Base-by-base conservation (phyloP, 768 basidiomycete species). In the Amanita fuliginea region DNA sequence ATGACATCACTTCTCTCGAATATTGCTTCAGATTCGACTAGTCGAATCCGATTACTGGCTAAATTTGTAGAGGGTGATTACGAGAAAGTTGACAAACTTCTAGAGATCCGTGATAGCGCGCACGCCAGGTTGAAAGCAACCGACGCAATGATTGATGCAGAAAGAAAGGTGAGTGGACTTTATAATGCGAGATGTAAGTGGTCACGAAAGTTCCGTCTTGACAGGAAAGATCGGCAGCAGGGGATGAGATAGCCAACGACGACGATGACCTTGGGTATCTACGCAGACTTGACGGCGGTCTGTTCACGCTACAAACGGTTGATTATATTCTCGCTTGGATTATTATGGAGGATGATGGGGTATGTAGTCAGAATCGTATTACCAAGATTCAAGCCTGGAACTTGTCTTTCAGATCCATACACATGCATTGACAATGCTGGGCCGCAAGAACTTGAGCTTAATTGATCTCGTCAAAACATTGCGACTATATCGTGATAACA, bases 281-380 rank as follows among this genome's bases (percentile, higher is more conserved):
- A n/a, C 80, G 83, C 28, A 77, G 86, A 48, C 66, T 98, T 32
- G 92, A 96, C 51, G 81, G 82, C 2, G 96, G 96, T 0, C 65
- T 96, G 39, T 92, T 87, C 60, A 86, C 84, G 1, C 65, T 98
- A 6, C 95, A 98, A 59, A 91, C 83, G 14, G 77, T 91, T 35
- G 95, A 98, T 63, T 97, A 94, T 57, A 86, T 97, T 52, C 66
- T 97, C 34, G 92, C 87, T 4, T 99, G 96, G 96, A 66, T 97
- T 22, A 76, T 81, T 49, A 94, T 97, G 93, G 96, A 99, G 66
- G 95, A 98, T 57, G 95, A 98, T 57, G 96, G 95, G 33, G 96
- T 96, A 68, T 49, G 87, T 65, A 3, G 0, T 11, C 53, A 37
- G 39, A 16, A 24, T 6, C 32, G 21, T 21, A 45, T 50, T 41